These are phyloP conservation scores for Starmera dryadoides DNA, from an alignment of 805 yeast genomes.

Conservation along the genomic window DNA sequence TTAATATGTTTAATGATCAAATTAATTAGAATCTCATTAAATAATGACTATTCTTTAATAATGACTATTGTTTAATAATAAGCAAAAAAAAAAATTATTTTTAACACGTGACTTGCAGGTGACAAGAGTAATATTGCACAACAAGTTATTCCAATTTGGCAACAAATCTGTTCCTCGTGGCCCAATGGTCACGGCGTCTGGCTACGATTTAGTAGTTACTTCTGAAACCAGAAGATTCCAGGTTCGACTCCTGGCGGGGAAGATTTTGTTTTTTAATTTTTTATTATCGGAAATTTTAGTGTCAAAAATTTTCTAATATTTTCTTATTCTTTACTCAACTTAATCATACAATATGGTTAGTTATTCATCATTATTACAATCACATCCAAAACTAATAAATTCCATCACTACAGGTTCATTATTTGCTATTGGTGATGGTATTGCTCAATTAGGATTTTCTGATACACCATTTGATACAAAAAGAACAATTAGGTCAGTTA, in stretches of 20 bases:
- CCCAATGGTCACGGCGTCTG: constrained; percentile 63
- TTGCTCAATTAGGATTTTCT: constrained; percentile 58
- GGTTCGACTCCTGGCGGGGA: constrained; percentile 30
- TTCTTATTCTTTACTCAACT: too few relatives aligned
- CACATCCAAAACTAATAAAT: constrained; percentile 46
- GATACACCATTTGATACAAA: constrained; percentile 35
- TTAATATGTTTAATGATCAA: too few relatives aligned
- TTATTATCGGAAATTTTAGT: too few relatives aligned
- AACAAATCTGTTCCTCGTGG: constrained; percentile 43
- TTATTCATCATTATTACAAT: constrained; percentile 19
- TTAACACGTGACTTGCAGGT: too few relatives aligned
- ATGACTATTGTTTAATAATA: too few relatives aligned
- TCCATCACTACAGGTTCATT: constrained; percentile 48
- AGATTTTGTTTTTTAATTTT: constrained; percentile 12
- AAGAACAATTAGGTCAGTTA: constrained; percentile 55
- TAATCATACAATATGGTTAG: not conserved
- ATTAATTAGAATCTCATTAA: too few relatives aligned
- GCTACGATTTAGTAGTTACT: constrained; percentile 42
- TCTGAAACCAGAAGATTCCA: constrained; percentile 31
- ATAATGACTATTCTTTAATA: too few relatives aligned
- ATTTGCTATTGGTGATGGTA: constrained; percentile 68
- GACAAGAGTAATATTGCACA: too few relatives aligned
- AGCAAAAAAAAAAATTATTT: too few relatives aligned
- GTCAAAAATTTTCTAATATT: too few relatives aligned
- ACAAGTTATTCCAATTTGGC: too few relatives aligned